A percentile compares a stretch with the other conserved stretches of the same genome.
These are phyloP conservation scores for Rhizomucor pusillus DNA, from an alignment of 371 early-diverging fungal genomes.

Conservation along the genomic window DNA sequence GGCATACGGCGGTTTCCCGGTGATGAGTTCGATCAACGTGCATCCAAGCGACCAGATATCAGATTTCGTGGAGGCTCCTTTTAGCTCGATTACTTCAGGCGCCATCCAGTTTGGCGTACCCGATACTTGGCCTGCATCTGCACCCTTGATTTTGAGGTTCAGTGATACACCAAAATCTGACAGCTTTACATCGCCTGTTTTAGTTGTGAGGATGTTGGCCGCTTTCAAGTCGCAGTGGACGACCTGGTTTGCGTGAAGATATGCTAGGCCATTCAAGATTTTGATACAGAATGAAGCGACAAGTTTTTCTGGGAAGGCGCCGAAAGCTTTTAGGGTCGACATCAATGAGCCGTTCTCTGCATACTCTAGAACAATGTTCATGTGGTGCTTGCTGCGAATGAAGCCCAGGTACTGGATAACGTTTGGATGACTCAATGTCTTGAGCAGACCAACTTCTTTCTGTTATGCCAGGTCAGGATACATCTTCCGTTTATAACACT, in stretches of 20 bases:
- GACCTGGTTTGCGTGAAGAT: slow-evolving; percentile 85
- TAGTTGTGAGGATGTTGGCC: slow-evolving; percentile 92
- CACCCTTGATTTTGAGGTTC: slow-evolving; percentile 68
- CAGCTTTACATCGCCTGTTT: slow-evolving; percentile 89
- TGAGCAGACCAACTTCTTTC: slow-evolving; percentile 69
- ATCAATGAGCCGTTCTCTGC: slow-evolving; percentile 95
- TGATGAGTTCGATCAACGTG: slow-evolving; percentile 84
- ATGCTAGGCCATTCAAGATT: slow-evolving; percentile 86
- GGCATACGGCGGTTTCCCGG: slow-evolving; percentile 85
- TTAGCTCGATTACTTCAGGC: slow-evolving; percentile 90
- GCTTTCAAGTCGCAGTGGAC: slow-evolving; percentile 97
- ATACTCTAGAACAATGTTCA: slow-evolving; percentile 86
- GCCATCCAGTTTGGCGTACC: slow-evolving; percentile 99
- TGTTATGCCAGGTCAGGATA: not conserved
- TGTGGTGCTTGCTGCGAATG: slow-evolving; percentile 63
- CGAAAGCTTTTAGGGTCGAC: slow-evolving; percentile 84
- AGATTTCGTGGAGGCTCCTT: slow-evolving; percentile 76
- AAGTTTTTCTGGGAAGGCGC: slow-evolving; percentile 88
- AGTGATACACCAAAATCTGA: slow-evolving; percentile 95
- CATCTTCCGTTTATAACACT: not conserved
- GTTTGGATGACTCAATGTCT: slow-evolving; percentile 73
- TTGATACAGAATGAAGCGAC: slow-evolving; percentile 88
- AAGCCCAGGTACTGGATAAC: slow-evolving; percentile 86
- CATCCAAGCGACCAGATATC: slow-evolving; percentile 95
- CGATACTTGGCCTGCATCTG: slow-evolving; percentile 69